Percentiles rank a stretch among this genome's conserved stretches.
phyloP scores from a whole-genome alignment of 1,284 basidiomycete genomes.

The Gomphus bonarii region DNA sequence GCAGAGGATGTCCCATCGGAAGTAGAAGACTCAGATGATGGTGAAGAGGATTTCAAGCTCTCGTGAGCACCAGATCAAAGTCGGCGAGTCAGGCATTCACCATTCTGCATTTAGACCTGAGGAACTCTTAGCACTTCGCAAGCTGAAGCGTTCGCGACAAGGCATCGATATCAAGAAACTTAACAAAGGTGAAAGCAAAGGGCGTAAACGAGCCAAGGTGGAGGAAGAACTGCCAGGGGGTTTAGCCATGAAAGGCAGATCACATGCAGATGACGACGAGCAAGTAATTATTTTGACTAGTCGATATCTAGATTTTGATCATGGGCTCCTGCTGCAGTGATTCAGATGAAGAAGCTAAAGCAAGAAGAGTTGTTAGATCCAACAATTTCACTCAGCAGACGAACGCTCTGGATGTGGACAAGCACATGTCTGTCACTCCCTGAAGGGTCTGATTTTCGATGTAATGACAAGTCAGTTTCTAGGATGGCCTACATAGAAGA shows the following conservation, averaged over 20 bases:
- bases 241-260: constrained; percentile 35
- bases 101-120: constrained; percentile 40
- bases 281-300: constrained; percentile 24
- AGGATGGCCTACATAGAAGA: constrained; percentile 98
- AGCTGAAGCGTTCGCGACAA: constrained; percentile 60
- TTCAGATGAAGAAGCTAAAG: constrained; percentile 55
- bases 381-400: constrained; percentile 98
- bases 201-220: constrained; percentile 48
- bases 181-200: constrained; percentile 73
- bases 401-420: constrained; percentile 91
- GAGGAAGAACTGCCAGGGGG: constrained; percentile 43
- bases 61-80: constrained; percentile 33
- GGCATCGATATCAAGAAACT: constrained; percentile 85
- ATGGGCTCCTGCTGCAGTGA: constrained; percentile 28
- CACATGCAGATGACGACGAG: constrained; percentile 43
- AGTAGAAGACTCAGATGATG: constrained; percentile 21
- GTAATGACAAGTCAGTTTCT: background rate
- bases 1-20: constrained; percentile 25
- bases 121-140: constrained; percentile 80
- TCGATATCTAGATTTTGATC: background rate
- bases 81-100: constrained; percentile 8
- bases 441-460: background rate
- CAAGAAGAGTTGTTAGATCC: constrained; percentile 64
- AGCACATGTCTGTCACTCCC: constrained; percentile 72
- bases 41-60: constrained; percentile 27